These are phyloP conservation scores for Xerocomellus intermedius DNA, from an alignment of 768 basidiomycete species.

Conservation along the genomic window DNA sequence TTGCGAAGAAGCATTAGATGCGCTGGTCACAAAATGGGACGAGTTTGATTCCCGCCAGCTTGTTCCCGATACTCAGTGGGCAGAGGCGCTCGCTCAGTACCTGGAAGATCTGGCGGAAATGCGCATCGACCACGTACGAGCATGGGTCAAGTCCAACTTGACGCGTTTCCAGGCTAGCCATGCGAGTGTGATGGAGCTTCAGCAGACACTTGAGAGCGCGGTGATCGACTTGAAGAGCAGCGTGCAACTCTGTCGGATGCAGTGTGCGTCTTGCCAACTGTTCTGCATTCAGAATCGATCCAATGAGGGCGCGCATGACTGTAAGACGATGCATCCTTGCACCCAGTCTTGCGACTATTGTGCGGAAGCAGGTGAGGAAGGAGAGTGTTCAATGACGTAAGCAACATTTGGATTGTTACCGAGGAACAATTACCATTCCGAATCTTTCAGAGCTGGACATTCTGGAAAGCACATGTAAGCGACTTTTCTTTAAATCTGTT, in stretches of 20 bases:
- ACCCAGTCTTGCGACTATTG: constrained; percentile 42
- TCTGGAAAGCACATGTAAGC: constrained; percentile 52
- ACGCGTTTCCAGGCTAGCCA: constrained; percentile 45
- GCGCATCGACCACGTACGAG: constrained; percentile 46
- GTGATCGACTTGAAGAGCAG: constrained; percentile 47
- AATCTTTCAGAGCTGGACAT: constrained; percentile 52
- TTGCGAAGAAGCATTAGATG: constrained; percentile 9
- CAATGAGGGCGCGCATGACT: constrained; percentile 49
- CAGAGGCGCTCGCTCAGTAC: constrained; percentile 36
- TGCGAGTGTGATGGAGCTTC: constrained; percentile 44
- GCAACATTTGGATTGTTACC: constrained; percentile 17
- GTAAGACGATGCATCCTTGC: constrained; percentile 50
- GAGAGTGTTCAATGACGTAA: constrained; percentile 45
- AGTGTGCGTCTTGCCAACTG: constrained; percentile 51
- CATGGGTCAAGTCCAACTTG: constrained; percentile 52
- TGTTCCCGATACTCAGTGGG: constrained; percentile 43
- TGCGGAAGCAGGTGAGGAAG: constrained; percentile 26
- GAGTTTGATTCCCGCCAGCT: constrained; percentile 32
- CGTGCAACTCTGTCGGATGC: constrained; percentile 48
- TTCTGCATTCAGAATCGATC: constrained; percentile 45
- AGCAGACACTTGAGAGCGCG: constrained; percentile 41
- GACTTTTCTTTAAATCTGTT: constrained; percentile 1
- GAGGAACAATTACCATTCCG: not conserved
- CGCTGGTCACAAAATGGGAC: constrained; percentile 32
- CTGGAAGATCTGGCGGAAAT: constrained; percentile 41